phyloP scores from a whole-genome alignment of 192 early-diverging fungal species.

The Entomortierella beljakovae region DNA sequence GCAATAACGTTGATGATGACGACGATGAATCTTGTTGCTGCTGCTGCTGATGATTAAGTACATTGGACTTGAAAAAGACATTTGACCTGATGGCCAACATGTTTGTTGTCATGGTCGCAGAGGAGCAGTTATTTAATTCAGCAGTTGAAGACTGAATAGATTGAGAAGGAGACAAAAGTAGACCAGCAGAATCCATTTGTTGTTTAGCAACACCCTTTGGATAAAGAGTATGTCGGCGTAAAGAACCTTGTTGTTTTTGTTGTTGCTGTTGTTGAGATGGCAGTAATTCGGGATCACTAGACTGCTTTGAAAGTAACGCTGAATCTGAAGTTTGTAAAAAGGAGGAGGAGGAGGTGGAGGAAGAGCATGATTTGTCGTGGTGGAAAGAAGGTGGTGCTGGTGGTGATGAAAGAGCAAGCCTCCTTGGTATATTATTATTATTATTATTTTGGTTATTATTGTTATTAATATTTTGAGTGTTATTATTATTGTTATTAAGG shows the following conservation, averaged over 20 bases:
- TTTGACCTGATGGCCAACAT: constrained; percentile 23
- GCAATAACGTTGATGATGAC: constrained; percentile 2
- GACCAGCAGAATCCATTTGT: neutral
- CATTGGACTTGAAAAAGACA: constrained; percentile 9
- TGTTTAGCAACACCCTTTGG: constrained; percentile 1
- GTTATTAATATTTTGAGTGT: too few species aligned
- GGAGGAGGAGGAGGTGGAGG: too few species aligned
- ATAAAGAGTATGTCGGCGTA: neutral
- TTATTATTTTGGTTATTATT: too few species aligned
- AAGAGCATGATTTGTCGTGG: neutral
- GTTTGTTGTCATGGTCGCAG: constrained; percentile 35
- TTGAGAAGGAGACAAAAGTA: constrained; percentile 1
- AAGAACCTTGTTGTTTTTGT: neutral
- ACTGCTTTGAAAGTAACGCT: neutral
- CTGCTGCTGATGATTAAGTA: constrained; percentile 13
- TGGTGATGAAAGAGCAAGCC: constrained; percentile 9
- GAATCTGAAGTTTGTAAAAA: too few species aligned
- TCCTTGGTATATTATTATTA: constrained; percentile 13
- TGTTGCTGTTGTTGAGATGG: constrained; percentile 1
- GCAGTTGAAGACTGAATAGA: constrained; percentile 20
- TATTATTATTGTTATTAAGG: too few species aligned
- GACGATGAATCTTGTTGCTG: neutral
- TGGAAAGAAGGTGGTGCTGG: constrained; percentile 2
- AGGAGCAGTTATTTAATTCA: constrained; percentile 25
- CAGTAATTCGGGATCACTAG: neutral